Conservation (phyloP, 2,329 filamentous ascomycete genomes). For the Alternaria infectoria region DNA sequence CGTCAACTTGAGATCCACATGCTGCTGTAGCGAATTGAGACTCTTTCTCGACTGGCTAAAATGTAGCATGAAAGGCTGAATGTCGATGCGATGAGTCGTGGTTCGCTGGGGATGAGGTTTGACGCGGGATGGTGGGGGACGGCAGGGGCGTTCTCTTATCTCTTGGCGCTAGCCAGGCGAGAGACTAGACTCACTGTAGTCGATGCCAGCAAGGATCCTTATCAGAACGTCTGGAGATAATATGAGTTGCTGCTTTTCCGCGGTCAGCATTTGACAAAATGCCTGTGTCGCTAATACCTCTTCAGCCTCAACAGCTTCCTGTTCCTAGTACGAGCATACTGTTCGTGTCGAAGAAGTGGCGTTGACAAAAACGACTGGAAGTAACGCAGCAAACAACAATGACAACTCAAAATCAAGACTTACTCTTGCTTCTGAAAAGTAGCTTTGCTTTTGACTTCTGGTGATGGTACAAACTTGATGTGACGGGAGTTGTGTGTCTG, state of each 20-base stretch:
- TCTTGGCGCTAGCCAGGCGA: conserved; percentile 36
- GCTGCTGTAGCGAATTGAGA: conserved; percentile 12
- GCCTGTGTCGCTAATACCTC: conserved; percentile 23
- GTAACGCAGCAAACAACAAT: not conserved
- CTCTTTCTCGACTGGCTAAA: conserved; percentile 10
- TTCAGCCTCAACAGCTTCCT: not conserved
- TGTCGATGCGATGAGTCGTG: conserved; percentile 19
- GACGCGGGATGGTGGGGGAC: conserved; percentile 42
- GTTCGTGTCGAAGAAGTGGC: conserved; percentile 8
- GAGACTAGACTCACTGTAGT: conserved; percentile 24
- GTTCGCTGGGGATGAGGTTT: conserved; percentile 22
- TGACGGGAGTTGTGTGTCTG: not conserved
- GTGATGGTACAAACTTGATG: not conserved
- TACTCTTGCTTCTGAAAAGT: not conserved
- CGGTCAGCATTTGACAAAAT: conserved; percentile 34
- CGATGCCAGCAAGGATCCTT: conserved; percentile 32
- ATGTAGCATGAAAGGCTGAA: conserved; percentile 17
- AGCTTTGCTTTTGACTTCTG: conserved; percentile 9
- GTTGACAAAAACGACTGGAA: conserved; percentile 2
- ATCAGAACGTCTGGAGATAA: conserved; percentile 38
- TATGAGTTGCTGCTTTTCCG: conserved; percentile 39
- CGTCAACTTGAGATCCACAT: conserved; percentile 13
- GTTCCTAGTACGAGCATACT: not conserved
- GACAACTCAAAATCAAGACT: not conserved
- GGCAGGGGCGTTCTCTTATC: conserved; percentile 45